These are phyloP conservation scores for Microbotryum scabiosae DNA, from an alignment of 1,284 basidiomycete species.

Conservation along the genomic window DNA sequence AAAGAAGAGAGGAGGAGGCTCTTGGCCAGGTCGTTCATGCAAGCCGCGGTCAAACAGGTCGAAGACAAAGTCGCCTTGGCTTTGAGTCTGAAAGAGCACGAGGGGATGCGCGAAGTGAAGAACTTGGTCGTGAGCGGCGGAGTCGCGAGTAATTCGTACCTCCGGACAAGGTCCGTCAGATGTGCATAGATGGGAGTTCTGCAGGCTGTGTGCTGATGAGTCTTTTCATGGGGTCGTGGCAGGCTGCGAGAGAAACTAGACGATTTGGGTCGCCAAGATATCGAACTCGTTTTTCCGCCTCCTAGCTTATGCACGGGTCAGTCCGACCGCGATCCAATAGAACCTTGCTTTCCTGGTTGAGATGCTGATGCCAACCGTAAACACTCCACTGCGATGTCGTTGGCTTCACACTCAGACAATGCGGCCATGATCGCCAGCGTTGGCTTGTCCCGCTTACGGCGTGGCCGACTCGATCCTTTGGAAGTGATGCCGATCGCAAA, in stretches of 20 bases:
- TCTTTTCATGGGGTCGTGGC: neutral
- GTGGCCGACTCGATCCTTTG: slow-evolving; percentile 46
- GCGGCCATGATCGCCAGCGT: slow-evolving; percentile 93
- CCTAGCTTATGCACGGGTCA: slow-evolving; percentile 69
- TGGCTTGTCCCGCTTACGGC: slow-evolving; percentile 67
- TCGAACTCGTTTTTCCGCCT: slow-evolving; percentile 56
- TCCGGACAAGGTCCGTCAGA: slow-evolving; percentile 53
- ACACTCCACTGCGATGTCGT: neutral
- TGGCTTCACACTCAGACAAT: slow-evolving; percentile 55
- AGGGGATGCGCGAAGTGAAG: slow-evolving; percentile 42
- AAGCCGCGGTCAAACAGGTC: slow-evolving; percentile 60
- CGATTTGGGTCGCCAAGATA: slow-evolving; percentile 36
- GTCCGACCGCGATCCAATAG: slow-evolving; percentile 5
- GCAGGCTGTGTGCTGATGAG: neutral
- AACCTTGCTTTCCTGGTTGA: neutral
- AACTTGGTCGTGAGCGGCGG: slow-evolving; percentile 74
- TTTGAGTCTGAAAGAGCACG: slow-evolving; percentile 45
- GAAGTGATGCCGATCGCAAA: slow-evolving; percentile 48
- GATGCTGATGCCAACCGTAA: neutral
- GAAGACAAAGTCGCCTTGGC: slow-evolving; percentile 62
- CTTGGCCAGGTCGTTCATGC: slow-evolving; percentile 64
- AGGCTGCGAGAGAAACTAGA: slow-evolving; percentile 48
- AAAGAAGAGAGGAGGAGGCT: slow-evolving; percentile 32
- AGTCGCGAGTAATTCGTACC: slow-evolving; percentile 70
- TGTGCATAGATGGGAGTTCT: neutral